A percentile compares a stretch with the other conserved stretches of the same genome.
Evolutionary conservation across 164 flowering plant species (phyloP).

Genomic region (Tinospora cordifolia): DNA sequence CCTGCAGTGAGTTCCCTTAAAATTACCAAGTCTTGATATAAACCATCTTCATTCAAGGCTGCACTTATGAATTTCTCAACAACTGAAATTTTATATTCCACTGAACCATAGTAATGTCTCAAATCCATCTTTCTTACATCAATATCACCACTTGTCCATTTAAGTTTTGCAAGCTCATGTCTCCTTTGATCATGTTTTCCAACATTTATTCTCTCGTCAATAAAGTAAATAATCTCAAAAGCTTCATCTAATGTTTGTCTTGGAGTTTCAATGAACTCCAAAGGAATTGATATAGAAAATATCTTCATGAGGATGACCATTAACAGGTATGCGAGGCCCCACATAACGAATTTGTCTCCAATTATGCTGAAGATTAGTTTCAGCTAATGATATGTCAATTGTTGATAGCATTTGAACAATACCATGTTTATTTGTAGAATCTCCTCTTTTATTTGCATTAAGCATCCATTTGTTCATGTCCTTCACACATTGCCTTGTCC

Average conservation of each 20-base stretch:
- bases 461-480: slow-evolving; percentile 12
- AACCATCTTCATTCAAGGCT: too few species aligned
- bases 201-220: neutral
- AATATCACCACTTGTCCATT: neutral
- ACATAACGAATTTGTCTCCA: too few species aligned
- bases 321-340: neutral
- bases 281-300: neutral
- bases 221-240: slow-evolving; percentile 5
- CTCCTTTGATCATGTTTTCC: neutral
- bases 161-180: neutral
- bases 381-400: too few species aligned
- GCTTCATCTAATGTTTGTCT: neutral
- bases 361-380: neutral
- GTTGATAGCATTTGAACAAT: neutral
- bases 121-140: neutral
- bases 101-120: neutral
- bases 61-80: too few species aligned
- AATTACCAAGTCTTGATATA: too few species aligned
- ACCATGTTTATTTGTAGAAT: neutral
- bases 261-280: neutral
- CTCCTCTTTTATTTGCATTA: neutral
- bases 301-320: neutral
- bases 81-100: neutral
- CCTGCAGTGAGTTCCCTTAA: too few species aligned
- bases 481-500: neutral